Evolutionary conservation across 176 grass and related monocot species (phyloP).

Genomic region (Phyllostachys edulis): DNA sequence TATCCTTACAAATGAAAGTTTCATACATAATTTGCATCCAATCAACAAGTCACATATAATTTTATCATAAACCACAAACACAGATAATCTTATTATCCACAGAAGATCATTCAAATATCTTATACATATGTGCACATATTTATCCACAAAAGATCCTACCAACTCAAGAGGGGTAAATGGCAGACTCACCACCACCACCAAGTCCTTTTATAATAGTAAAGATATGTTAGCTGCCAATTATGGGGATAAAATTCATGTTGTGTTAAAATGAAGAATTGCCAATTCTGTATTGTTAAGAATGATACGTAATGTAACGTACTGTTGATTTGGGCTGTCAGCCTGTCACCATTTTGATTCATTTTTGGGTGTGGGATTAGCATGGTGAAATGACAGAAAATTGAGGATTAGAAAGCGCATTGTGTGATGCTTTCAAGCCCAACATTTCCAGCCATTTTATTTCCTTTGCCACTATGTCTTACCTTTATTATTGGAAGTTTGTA

Average conservation of each 20-base stretch:
- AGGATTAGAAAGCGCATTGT: background rate
- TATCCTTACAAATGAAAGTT: no score
- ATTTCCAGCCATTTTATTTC: slow-evolving; percentile 11
- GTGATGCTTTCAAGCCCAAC: background rate
- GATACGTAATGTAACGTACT: background rate
- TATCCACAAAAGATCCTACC: no score
- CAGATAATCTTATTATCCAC: no score
- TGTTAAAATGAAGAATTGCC: background rate
- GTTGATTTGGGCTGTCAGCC: background rate
- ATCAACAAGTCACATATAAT: no score
- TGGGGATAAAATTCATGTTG: slow-evolving; percentile 1
- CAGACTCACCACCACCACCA: no score
- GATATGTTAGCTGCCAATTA: background rate
- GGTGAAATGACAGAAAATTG: background rate
- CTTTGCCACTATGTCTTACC: background rate
- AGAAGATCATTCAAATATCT: no score
- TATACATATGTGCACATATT: no score
- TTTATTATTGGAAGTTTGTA: background rate
- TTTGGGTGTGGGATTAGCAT: background rate
- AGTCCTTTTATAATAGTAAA: no score
- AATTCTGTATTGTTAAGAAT: slow-evolving; percentile 20
- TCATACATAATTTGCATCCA: no score
- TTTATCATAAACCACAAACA: no score
- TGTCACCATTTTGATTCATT: background rate
- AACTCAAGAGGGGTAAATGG: no score